phyloP scores from a whole-genome alignment of 73 alveolate species.

The Effrenium voratum region DNA sequence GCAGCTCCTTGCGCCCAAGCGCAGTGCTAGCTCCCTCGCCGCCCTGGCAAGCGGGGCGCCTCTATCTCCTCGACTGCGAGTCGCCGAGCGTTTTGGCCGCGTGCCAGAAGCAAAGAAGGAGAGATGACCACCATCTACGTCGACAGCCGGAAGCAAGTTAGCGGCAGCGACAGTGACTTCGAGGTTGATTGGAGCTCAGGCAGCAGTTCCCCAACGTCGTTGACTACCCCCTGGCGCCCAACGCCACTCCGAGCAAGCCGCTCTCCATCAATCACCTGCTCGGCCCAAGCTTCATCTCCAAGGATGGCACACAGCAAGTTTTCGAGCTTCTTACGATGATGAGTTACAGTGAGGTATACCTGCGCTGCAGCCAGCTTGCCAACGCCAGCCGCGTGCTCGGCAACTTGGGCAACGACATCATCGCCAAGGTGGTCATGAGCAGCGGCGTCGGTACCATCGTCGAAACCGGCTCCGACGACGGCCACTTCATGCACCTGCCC shows the following conservation, averaged over 20 bases:
- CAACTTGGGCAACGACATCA: not conserved
- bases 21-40: not conserved
- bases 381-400: not conserved
- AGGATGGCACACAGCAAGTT: not conserved
- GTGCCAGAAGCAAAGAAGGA: not conserved
- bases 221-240: not conserved
- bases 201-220: not conserved
- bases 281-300: not conserved
- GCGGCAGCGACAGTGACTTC: not conserved
- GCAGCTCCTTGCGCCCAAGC: too few species aligned
- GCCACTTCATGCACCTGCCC: constrained; percentile 3
- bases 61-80: not conserved
- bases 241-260: not conserved
- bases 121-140: not conserved
- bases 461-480: not conserved
- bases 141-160: not conserved
- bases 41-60: not conserved
- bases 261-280: not conserved
- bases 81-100: not conserved
- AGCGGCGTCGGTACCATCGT: not conserved
- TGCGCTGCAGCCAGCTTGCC: not conserved
- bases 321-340: not conserved
- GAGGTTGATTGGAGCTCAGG: not conserved
- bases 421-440: not conserved
- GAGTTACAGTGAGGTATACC: not conserved